A percentile compares a stretch with the other conserved stretches of the same genome.
Evolutionary conservation across 2,329 filamentous ascomycete species (phyloP).

Genomic region (Thielaviopsis populi): DNA sequence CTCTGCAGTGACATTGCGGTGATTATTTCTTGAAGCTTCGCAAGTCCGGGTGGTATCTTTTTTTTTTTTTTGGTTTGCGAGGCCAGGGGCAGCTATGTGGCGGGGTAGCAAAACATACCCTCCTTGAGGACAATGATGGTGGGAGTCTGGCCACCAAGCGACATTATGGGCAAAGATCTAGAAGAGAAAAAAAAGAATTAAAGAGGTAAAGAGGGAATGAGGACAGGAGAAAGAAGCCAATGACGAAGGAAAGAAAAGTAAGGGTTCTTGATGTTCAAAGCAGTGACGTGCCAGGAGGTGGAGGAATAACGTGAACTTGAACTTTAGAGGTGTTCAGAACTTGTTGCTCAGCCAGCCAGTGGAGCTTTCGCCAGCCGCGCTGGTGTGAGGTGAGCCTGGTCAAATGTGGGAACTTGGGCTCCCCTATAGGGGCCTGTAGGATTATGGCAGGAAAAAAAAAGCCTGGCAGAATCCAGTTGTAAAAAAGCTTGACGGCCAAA

Average conservation of each 20-base stretch:
- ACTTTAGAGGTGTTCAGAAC: slow-evolving; percentile 12
- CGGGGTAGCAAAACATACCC: slow-evolving; percentile 47
- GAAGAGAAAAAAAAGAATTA: slow-evolving; percentile 8
- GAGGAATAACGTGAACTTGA: slow-evolving; percentile 12
- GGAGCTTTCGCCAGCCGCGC: slow-evolving; percentile 8
- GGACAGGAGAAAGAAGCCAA: not conserved
- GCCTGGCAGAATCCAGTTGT: slow-evolving; percentile 10
- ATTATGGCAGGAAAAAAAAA: slow-evolving; percentile 9
- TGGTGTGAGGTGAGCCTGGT: not conserved
- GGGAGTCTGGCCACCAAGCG: slow-evolving; percentile 92
- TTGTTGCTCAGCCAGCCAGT: slow-evolving; percentile 8
- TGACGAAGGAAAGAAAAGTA: slow-evolving; percentile 2
- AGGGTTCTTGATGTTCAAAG: slow-evolving; percentile 12
- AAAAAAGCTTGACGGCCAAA: not conserved
- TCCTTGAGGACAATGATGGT: slow-evolving; percentile 97
- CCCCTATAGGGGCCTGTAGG: not conserved
- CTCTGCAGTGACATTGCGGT: not conserved
- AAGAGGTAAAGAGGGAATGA: slow-evolving; percentile 1
- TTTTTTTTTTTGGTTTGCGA: slow-evolving; percentile 12
- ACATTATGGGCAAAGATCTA: slow-evolving; percentile 44
- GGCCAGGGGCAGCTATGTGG: slow-evolving; percentile 23
- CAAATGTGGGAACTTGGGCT: slow-evolving; percentile 4
- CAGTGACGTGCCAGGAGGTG: slow-evolving; percentile 14
- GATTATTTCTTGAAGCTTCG: not conserved
- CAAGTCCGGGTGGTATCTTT: not conserved